Evolutionary conservation across 768 basidiomycete genomes (phyloP).

Genomic region (Scleroderma bovista): DNA sequence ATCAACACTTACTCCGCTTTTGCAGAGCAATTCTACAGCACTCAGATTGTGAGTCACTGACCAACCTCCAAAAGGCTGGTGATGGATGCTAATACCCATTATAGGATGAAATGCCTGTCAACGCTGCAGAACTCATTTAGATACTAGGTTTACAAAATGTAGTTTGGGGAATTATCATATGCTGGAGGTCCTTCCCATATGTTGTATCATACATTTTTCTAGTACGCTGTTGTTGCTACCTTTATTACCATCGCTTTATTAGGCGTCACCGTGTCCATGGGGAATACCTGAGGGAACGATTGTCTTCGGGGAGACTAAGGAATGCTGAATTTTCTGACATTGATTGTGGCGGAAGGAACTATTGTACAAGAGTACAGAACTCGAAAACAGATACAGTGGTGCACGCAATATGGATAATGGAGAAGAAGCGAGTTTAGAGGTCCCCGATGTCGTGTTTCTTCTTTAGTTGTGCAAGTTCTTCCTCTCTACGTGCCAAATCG

Average conservation of each 20-base stretch:
- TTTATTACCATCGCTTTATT: conserved; percentile 2
- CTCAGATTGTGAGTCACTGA: conserved; percentile 66
- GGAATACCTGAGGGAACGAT: too few species aligned
- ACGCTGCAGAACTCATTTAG: conserved; percentile 95
- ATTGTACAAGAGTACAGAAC: too few species aligned
- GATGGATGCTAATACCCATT: conserved; percentile 17
- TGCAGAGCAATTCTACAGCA: conserved; percentile 93
- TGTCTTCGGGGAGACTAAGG: too few species aligned
- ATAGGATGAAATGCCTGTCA: conserved; percentile 98
- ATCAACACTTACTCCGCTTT: conserved; percentile 8
- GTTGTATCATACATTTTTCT: conserved; percentile 5
- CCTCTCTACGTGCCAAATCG: conserved; percentile 86
- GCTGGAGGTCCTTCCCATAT: conserved; percentile 5
- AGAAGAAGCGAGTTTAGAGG: conserved; percentile 37
- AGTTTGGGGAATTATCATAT: conserved; percentile 2
- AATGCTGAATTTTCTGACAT: too few species aligned
- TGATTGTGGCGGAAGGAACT: background rate
- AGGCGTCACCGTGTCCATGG: background rate
- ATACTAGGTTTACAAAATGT: conserved; percentile 1
- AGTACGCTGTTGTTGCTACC: conserved; percentile 2
- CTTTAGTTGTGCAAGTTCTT: conserved; percentile 84
- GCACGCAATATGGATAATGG: too few species aligned
- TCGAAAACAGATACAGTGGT: too few species aligned
- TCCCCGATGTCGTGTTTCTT: conserved; percentile 82
- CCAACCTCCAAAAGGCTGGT: conserved; percentile 1